phyloP scores from a whole-genome alignment of 2,329 filamentous ascomycete species.

The Calonectria leucothoes region DNA sequence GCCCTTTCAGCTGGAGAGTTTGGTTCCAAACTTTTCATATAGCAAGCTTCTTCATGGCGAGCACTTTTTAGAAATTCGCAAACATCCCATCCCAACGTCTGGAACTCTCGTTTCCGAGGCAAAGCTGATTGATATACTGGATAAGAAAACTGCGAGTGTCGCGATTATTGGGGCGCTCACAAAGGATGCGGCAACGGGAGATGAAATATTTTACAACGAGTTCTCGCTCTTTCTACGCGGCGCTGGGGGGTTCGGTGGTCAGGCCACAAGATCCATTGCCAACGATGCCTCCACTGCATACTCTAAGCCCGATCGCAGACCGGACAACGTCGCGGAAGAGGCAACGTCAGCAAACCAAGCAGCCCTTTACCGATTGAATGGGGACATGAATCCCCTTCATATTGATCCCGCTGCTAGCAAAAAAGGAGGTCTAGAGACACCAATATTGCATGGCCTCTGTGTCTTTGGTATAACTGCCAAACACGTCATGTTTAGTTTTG shows the following conservation, averaged over 20 bases:
- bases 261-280: slow-evolving; percentile 77
- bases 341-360: slow-evolving; percentile 91
- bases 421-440: slow-evolving; percentile 91
- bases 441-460: slow-evolving; percentile 95
- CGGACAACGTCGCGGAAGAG: slow-evolving; percentile 88
- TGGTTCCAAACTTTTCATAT: slow-evolving; percentile 95
- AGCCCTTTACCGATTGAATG: slow-evolving; percentile 90
- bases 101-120: slow-evolving; percentile 80
- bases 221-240: slow-evolving; percentile 90
- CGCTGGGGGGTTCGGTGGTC: slow-evolving; percentile 89
- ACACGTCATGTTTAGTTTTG: slow-evolving; percentile 86
- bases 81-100: slow-evolving; percentile 89
- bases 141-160: slow-evolving; percentile 92
- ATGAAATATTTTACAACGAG: slow-evolving; percentile 98
- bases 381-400: slow-evolving; percentile 96
- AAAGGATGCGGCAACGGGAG: slow-evolving; percentile 83
- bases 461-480: slow-evolving; percentile 93
- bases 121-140: slow-evolving; percentile 90
- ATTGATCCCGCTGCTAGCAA: slow-evolving; percentile 95
- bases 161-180: slow-evolving; percentile 85
- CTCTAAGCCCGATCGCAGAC: slow-evolving; percentile 81
- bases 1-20: slow-evolving; percentile 82
- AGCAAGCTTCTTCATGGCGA: slow-evolving; percentile 99
- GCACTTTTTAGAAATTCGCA: slow-evolving; percentile 94
- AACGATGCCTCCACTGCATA: slow-evolving; percentile 78